Evolutionary conservation across 441 rosid species (phyloP).

Genomic region (Bocquillonia castaneifolia): DNA sequence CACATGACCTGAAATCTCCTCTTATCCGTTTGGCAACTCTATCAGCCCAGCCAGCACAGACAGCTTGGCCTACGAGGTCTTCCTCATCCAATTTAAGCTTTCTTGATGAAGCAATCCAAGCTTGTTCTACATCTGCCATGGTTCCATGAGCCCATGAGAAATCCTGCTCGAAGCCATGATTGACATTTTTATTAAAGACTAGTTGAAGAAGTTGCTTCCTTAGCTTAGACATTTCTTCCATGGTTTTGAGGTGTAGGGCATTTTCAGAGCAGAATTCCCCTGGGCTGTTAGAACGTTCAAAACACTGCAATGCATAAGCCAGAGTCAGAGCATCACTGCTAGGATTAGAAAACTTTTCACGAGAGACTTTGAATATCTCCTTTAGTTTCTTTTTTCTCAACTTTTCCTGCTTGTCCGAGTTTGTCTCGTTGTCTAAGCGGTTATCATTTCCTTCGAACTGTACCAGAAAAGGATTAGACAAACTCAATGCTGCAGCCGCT

Average conservation of each 20-base stretch:
- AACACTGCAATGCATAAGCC: conserved; percentile 68
- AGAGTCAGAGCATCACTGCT: conserved; percentile 72
- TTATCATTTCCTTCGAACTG: conserved; percentile 42
- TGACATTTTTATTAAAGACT: conserved; percentile 47
- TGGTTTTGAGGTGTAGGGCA: conserved; percentile 62
- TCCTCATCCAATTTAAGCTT: conserved; percentile 63
- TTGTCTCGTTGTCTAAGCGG: conserved; percentile 19
- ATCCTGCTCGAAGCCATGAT: conserved; percentile 30
- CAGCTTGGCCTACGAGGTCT: conserved; percentile 67
- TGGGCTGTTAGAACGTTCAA: conserved; percentile 47
- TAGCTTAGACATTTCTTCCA: conserved; percentile 91
- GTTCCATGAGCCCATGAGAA: conserved; percentile 76
- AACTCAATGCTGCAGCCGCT: conserved; percentile 57
- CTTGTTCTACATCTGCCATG: conserved; percentile 50
- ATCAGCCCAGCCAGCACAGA: conserved; percentile 97
- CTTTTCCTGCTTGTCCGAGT: conserved; percentile 44
- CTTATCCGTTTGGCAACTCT: conserved; percentile 68
- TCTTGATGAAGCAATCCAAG: conserved; percentile 53
- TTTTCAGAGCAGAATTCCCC: conserved; percentile 53
- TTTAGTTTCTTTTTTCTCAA: conserved; percentile 48
- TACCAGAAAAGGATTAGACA: conserved; percentile 53
- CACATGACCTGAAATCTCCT: conserved; percentile 30
- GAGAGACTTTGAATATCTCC: conserved; percentile 46
- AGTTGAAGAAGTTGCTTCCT: conserved; percentile 75
- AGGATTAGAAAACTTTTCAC: conserved; percentile 62